Conservation (phyloP, 352 stramenopile species). For the Pythium vanterpoolii region DNA sequence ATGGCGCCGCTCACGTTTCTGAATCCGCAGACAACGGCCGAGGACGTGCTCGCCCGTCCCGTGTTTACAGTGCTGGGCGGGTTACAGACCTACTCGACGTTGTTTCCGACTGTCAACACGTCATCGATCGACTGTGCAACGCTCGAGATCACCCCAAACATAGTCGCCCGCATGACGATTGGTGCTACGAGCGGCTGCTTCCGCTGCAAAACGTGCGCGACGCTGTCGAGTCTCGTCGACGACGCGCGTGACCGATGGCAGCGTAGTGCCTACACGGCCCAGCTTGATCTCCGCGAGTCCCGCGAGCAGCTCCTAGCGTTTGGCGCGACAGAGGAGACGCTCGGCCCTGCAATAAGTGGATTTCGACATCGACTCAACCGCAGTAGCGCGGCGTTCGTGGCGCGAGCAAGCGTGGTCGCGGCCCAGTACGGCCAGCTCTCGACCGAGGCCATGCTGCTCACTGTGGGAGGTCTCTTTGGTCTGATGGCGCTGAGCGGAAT, state of each 20-base stretch:
- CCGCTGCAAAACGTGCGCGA: conserved; percentile 52
- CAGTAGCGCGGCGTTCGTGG: conserved; percentile 23
- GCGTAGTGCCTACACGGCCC: conserved; percentile 39
- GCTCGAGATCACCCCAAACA: conserved; percentile 48
- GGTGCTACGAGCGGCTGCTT: conserved; percentile 57
- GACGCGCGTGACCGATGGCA: conserved; percentile 38
- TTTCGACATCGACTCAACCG: conserved; percentile 36
- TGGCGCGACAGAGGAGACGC: conserved; percentile 13
- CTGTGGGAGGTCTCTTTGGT: conserved; percentile 28
- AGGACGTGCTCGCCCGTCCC: conserved; percentile 31
- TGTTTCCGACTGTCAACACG: conserved; percentile 44
- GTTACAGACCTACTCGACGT: conserved; percentile 32
- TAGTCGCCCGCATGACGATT: conserved; percentile 49
- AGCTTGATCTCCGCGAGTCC: conserved; percentile 51
- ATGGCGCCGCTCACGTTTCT: conserved; percentile 47
- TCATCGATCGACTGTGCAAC: conserved; percentile 32
- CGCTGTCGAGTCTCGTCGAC: conserved; percentile 30
- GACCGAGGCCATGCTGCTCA: conserved; percentile 28
- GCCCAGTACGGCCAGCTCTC: conserved; percentile 26
- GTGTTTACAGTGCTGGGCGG: conserved; percentile 41
- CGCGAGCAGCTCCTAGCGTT: conserved; percentile 45
- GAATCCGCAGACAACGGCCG: conserved; percentile 35
- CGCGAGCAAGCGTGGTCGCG: conserved; percentile 14
- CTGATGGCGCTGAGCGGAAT: conserved; percentile 33
- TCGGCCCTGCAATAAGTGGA: conserved; percentile 26